Evolutionary conservation across 139 green algal species (phyloP), one percentile per base, ranked within the genome.

Genomic region (Mesotaenium endlicherianum): DNA sequence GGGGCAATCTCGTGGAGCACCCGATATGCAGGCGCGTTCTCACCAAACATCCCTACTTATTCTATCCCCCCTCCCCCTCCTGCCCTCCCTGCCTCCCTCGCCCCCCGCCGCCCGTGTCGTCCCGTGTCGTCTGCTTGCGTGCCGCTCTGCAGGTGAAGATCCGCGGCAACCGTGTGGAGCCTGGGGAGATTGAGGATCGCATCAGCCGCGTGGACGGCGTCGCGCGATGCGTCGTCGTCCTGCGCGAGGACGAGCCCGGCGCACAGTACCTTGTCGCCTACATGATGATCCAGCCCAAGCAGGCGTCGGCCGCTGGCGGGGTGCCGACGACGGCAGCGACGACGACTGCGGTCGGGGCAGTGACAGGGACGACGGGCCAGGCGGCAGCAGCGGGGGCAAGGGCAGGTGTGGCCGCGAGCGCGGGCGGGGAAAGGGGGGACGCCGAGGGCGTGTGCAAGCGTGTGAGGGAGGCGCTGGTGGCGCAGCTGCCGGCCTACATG

Each of bases 101-200:
- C n/a, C n/a, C n/a, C n/a, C n/a, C n/a, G n/a, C n/a, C n/a, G n/a
- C n/a, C n/a, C n/a, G n/a, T n/a, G n/a, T n/a, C n/a, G n/a, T n/a
- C n/a, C n/a, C n/a, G n/a, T n/a, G n/a, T n/a, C n/a, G n/a, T n/a
- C n/a, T n/a, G n/a, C n/a, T n/a, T n/a, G n/a, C n/a, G n/a, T n/a
- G n/a, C n/a, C n/a, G n/a, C n/a, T n/a, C 11, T 69, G 6, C 77
- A 84, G 43, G 75, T 86, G 30, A 88, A 86, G 31, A 58, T 86
- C 17, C 45, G 75, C 36, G 80, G 80, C 26, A 31, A 47, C 2
- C 6, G 1, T 16, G 53, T 82, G 5, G 75, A 82, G 75, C 75
- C 75, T 39, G 50, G 34, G 16, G 44, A 82, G 58, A 82, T 82
- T 43, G 75, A 82, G 42, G 42, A 82, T 3, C 38, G 34, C 16